Percentiles rank a stretch among this genome's conserved stretches.
These are phyloP conservation scores for Solidago caesia DNA, from an alignment of 129 eudicot genomes.

Conservation along the genomic window DNA sequence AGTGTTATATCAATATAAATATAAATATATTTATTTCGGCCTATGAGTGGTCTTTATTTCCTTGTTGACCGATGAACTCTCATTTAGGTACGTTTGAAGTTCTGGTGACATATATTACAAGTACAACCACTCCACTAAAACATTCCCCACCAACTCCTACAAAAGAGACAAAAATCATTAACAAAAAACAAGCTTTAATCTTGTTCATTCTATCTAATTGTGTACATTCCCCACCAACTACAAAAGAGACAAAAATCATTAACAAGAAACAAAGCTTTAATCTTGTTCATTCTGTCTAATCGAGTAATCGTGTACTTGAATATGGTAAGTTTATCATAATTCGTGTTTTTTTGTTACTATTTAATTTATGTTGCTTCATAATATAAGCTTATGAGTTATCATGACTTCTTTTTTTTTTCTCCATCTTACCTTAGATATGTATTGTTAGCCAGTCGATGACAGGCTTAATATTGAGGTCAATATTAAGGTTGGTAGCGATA, in stretches of 20 bases:
- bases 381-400: not conserved
- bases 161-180: not conserved
- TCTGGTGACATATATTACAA: constrained; percentile 11
- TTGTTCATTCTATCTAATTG: constrained; percentile 14
- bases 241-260: not conserved
- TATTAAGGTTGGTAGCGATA: constrained; percentile 17
- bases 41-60: too few species aligned
- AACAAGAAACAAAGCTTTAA: constrained; percentile 8
- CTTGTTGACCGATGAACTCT: too few species aligned
- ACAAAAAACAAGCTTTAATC: constrained; percentile 11
- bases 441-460: constrained; percentile 26
- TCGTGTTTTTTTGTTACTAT: too few species aligned
- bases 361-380: not conserved
- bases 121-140: constrained; percentile 34
- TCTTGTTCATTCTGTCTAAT: constrained; percentile 15
- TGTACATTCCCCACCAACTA: not conserved
- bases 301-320: not conserved
- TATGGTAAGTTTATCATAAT: constrained; percentile 15
- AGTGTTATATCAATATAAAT: too few species aligned
- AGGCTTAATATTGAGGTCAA: constrained; percentile 1
- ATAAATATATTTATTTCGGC: too few species aligned
- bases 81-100: constrained; percentile 2
- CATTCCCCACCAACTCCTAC: not conserved
- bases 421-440: constrained; percentile 11
- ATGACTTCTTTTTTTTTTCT: constrained; percentile 1